Conservation (phyloP, 495 filamentous ascomycete genomes). For the Aspergillus olivimuriae region DNA sequence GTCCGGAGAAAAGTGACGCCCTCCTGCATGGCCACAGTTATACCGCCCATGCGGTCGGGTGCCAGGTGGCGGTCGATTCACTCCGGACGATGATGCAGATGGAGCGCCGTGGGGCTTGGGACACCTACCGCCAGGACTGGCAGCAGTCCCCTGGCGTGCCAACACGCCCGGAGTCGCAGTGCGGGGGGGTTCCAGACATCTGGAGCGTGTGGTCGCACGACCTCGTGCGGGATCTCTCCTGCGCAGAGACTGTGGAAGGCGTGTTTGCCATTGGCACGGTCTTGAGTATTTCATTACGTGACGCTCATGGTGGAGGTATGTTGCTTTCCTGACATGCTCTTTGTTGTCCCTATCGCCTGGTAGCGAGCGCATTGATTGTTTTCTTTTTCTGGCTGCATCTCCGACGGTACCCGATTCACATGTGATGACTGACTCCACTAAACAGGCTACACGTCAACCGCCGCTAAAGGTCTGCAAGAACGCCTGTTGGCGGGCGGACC, state of each 20-base stretch:
- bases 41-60: slow-evolving; percentile 72
- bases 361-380: no score
- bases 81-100: slow-evolving; percentile 49
- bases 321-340: no score
- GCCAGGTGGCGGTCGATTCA: slow-evolving; percentile 59
- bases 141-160: slow-evolving; percentile 6
- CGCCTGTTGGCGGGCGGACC: slow-evolving; percentile 35
- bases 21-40: slow-evolving; percentile 78
- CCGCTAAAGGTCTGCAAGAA: slow-evolving; percentile 53
- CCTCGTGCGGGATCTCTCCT: slow-evolving; percentile 51
- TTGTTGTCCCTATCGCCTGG: no score
- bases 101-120: slow-evolving; percentile 46
- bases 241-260: slow-evolving; percentile 45
- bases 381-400: not conserved
- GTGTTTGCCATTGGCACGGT: slow-evolving; percentile 66
- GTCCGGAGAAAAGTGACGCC: slow-evolving; percentile 62
- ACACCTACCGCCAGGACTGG: slow-evolving; percentile 40
- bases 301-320: slow-evolving; percentile 40
- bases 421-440: slow-evolving; percentile 14
- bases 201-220: slow-evolving; percentile 66
- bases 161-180: not conserved
- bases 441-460: slow-evolving; percentile 60
- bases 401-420: slow-evolving; percentile 13
- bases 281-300: slow-evolving; percentile 57
- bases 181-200: slow-evolving; percentile 14